Evolutionary conservation across 331 rosid species (phyloP).

Genomic region (Saraca asoca): DNA sequence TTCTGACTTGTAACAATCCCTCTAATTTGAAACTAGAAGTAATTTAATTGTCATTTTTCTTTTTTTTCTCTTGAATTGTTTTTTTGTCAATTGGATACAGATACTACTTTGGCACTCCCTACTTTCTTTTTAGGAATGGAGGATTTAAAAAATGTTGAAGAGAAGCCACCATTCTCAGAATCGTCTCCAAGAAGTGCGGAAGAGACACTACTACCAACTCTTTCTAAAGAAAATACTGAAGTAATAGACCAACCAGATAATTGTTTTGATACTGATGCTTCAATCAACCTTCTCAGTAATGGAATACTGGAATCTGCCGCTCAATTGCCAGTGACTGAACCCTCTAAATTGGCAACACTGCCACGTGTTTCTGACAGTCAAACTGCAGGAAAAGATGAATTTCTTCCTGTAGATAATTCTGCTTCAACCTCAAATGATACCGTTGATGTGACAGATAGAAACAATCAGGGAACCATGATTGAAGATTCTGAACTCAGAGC

Average conservation of each 20-base stretch:
- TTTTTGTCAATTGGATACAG: slow-evolving; percentile 41
- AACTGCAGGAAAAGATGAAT: slow-evolving; percentile 43
- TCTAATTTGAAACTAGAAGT: slow-evolving; percentile 32
- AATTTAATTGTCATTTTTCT: slow-evolving; percentile 15
- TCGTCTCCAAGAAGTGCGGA: slow-evolving; percentile 38
- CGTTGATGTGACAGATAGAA: slow-evolving; percentile 39
- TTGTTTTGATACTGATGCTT: slow-evolving; percentile 40
- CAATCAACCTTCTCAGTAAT: slow-evolving; percentile 34
- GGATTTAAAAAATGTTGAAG: slow-evolving; percentile 54
- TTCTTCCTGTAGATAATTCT: too few relatives aligned
- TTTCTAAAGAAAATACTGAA: slow-evolving; percentile 28
- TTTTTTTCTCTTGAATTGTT: slow-evolving; percentile 36
- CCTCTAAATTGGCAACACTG: slow-evolving; percentile 26
- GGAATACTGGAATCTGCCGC: slow-evolving; percentile 47
- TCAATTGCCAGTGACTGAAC: slow-evolving; percentile 37
- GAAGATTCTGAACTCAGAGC: slow-evolving; percentile 43
- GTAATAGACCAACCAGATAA: slow-evolving; percentile 17
- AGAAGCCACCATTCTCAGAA: slow-evolving; percentile 45
- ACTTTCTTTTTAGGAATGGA: slow-evolving; percentile 60
- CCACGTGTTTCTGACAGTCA: slow-evolving; percentile 45
- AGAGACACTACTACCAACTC: slow-evolving; percentile 14
- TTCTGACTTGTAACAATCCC: slow-evolving; percentile 2
- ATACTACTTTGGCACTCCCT: slow-evolving; percentile 35
- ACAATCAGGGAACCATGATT: slow-evolving; percentile 32
- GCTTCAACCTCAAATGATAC: slow-evolving; percentile 44